These are phyloP conservation scores for Lomentospora prolificans DNA, from an alignment of 2,329 filamentous ascomycete species.

Conservation along the genomic window DNA sequence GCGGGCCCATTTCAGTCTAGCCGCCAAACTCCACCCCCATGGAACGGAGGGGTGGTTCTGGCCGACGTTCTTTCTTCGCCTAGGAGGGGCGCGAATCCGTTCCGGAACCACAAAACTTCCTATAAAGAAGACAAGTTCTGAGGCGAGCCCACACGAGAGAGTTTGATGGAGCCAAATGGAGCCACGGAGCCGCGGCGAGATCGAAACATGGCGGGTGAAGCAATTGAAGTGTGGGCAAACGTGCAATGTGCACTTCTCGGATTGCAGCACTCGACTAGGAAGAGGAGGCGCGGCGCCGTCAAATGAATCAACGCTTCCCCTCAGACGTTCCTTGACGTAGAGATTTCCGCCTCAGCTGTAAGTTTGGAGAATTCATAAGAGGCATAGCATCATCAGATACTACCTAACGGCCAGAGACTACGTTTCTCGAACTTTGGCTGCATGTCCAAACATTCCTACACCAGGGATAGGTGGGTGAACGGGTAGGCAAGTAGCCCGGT, in stretches of 20 bases:
- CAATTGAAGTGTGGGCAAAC: neutral
- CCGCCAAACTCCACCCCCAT: slow-evolving; percentile 2
- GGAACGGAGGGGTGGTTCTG: slow-evolving; percentile 5
- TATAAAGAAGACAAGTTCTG: too few relatives aligned
- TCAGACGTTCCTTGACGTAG: neutral
- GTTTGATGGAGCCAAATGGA: neutral
- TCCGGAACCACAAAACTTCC: neutral
- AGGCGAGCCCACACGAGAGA: too few relatives aligned
- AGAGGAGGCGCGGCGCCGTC: neutral
- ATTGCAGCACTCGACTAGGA: neutral
- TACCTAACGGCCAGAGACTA: neutral
- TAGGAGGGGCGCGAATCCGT: neutral
- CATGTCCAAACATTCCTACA: too few relatives aligned
- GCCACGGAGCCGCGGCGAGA: neutral
- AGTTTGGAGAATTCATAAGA: neutral
- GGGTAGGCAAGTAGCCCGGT: too few relatives aligned
- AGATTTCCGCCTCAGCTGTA: neutral
- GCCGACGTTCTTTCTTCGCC: neutral
- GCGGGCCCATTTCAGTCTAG: slow-evolving; percentile 4
- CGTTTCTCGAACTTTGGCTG: too few relatives aligned
- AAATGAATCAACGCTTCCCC: neutral
- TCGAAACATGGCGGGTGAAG: neutral
- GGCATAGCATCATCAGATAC: neutral
- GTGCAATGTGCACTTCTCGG: neutral
- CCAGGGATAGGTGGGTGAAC: too few relatives aligned